phyloP scores from a whole-genome alignment of 331 rosid genomes.

The Prunus yedoensis region DNA sequence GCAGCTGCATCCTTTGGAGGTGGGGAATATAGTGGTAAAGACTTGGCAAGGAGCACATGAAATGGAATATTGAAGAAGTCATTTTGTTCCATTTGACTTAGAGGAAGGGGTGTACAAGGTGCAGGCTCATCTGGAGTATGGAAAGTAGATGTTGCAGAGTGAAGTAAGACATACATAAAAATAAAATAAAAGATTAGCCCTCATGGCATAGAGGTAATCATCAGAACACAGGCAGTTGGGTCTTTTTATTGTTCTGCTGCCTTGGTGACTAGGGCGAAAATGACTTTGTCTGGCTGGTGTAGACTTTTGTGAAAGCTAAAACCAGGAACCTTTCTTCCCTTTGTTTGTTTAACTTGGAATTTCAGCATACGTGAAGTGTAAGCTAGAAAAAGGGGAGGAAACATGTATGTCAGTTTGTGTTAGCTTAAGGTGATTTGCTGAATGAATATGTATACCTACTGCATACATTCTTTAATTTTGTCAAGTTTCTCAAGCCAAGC shows the following conservation, averaged over 20 bases:
- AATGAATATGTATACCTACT: constrained; percentile 9
- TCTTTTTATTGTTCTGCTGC: constrained; percentile 30
- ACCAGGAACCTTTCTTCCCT: constrained; percentile 20
- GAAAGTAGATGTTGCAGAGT: constrained; percentile 29
- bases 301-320: constrained; percentile 17
- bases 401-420: not conserved
- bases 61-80: not conserved
- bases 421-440: constrained; percentile 1
- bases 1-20: constrained; percentile 61
- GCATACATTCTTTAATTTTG: not conserved
- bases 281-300: constrained; percentile 4
- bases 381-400: not conserved
- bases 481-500: constrained; percentile 2
- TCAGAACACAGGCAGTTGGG: constrained; percentile 21
- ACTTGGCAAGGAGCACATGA: constrained; percentile 65
- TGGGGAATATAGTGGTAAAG: constrained; percentile 63
- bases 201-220: constrained; percentile 16
- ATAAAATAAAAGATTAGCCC: not conserved
- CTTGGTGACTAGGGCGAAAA: constrained; percentile 17
- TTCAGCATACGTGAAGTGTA: constrained; percentile 19
- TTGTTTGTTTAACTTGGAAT: constrained; percentile 20
- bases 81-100: not conserved
- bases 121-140: constrained; percentile 25
- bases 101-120: constrained; percentile 24
- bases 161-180: constrained; percentile 24